Conservation (phyloP, 2,329 filamentous ascomycete species). For the Neofusicoccum laricinum region DNA sequence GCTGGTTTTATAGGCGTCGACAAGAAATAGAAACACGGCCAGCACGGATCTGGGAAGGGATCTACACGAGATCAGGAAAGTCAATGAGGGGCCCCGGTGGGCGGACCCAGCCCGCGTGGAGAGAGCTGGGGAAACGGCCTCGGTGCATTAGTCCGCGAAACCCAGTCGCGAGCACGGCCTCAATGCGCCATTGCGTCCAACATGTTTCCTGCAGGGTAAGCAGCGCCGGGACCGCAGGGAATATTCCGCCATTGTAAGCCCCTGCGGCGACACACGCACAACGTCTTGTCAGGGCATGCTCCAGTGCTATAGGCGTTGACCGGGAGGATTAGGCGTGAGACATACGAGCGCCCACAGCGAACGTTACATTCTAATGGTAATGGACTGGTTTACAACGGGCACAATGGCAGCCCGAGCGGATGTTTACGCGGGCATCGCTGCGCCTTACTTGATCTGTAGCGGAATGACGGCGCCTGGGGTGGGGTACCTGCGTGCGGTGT, state of each 20-base stretch:
- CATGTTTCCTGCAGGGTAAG: not conserved
- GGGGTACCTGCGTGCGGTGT: constrained; percentile 8
- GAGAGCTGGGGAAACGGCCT: constrained; percentile 10
- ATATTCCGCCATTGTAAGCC: not conserved
- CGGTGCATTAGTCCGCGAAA: constrained; percentile 8
- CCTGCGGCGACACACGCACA: not conserved
- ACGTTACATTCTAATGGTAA: no score
- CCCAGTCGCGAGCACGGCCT: not conserved
- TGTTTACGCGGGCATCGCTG: not conserved
- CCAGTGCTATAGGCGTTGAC: not conserved
- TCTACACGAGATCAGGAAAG: constrained; percentile 4
- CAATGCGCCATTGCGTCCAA: not conserved
- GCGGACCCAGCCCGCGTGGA: constrained; percentile 4
- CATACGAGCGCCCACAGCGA: not conserved
- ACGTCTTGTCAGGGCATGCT: not conserved
- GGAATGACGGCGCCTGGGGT: not conserved
- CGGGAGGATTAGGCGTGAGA: not conserved
- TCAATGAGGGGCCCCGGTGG: constrained; percentile 13
- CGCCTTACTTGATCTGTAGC: not conserved
- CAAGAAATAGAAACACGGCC: not conserved
- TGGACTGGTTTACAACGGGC: not conserved
- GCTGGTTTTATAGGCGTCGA: not conserved
- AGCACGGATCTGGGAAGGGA: not conserved
- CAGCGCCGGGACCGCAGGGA: not conserved
- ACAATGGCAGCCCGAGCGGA: not conserved